Evolutionary conservation across 257 asterid species (phyloP).

Genomic region (Linaria vulgaris): DNA sequence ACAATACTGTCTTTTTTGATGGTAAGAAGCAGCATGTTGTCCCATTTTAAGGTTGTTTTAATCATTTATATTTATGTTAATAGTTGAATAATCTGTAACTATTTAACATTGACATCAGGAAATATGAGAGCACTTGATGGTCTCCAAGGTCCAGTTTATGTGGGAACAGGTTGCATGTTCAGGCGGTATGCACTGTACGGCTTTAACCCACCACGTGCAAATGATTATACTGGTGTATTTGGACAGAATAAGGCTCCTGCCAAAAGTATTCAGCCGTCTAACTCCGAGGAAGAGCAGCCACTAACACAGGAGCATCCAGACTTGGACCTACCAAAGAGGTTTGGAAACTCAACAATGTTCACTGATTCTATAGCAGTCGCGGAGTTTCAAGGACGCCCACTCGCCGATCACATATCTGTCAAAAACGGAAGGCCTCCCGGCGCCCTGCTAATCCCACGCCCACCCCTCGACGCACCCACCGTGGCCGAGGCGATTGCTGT

Average conservation of each 20-base stretch:
- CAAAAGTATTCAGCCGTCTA: conserved; percentile 21
- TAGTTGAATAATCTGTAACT: conserved; percentile 5
- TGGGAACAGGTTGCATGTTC: conserved; percentile 96
- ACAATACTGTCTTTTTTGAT: conserved; percentile 90
- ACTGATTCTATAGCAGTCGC: conserved; percentile 80
- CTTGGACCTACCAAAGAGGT: conserved; percentile 62
- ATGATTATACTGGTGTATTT: conserved; percentile 62
- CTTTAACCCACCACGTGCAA: conserved; percentile 82
- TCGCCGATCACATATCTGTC: conserved; percentile 81
- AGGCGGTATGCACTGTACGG: conserved; percentile 85
- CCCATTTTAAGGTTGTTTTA: background rate
- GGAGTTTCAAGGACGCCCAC: conserved; percentile 92
- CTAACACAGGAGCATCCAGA: conserved; percentile 66
- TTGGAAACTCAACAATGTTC: conserved; percentile 85
- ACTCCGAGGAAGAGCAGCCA: conserved; percentile 69
- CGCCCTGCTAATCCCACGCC: conserved; percentile 68
- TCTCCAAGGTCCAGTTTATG: conserved; percentile 94
- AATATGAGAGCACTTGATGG: conserved; percentile 99
- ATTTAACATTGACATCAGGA: conserved; percentile 38
- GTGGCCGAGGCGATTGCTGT: conserved; percentile 98
- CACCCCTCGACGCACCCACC: conserved; percentile 88
- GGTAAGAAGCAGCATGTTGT: conserved; percentile 39
- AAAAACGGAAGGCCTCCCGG: conserved; percentile 96
- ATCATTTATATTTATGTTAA: background rate
- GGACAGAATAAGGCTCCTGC: conserved; percentile 63